Conservation (phyloP, 148 eudicot species). For the Camellia japonica region DNA sequence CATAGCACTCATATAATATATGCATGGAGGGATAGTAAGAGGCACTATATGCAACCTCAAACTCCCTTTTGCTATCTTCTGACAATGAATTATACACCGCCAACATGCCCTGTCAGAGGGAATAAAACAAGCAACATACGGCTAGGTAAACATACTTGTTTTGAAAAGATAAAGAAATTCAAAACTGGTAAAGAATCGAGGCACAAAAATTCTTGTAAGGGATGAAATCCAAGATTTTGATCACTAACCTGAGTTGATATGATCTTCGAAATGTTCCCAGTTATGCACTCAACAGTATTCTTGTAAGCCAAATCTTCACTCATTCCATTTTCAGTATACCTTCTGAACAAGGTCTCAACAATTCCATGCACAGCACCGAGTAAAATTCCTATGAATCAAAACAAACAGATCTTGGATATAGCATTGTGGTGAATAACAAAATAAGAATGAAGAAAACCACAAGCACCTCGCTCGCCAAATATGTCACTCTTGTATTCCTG, state of each 20-base stretch:
- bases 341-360: slow-evolving; percentile 89
- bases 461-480: slow-evolving; percentile 90
- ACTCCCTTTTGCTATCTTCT: slow-evolving; percentile 42
- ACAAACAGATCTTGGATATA: neutral
- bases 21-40: slow-evolving; percentile 97
- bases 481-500: slow-evolving; percentile 98
- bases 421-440: neutral
- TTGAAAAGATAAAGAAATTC: neutral
- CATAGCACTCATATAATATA: slow-evolving; percentile 91
- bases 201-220: neutral
- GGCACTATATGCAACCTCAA: slow-evolving; percentile 75
- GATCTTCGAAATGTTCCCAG: slow-evolving; percentile 85
- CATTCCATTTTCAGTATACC: slow-evolving; percentile 90
- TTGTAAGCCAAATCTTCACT: slow-evolving; percentile 87
- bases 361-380: slow-evolving; percentile 99
- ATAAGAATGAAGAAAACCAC: slow-evolving; percentile 4
- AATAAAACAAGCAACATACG: neutral
- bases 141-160: neutral
- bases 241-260: slow-evolving; percentile 75
- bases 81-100: slow-evolving; percentile 76
- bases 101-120: slow-evolving; percentile 71
- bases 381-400: slow-evolving; percentile 58
- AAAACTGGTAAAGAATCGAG: neutral
- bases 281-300: slow-evolving; percentile 91
- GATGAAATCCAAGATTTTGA: neutral